Evolutionary conservation across 1,284 basidiomycete species (phyloP), one percentile per base, ranked within the genome.

Genomic region (Microbotryum saponariae): DNA sequence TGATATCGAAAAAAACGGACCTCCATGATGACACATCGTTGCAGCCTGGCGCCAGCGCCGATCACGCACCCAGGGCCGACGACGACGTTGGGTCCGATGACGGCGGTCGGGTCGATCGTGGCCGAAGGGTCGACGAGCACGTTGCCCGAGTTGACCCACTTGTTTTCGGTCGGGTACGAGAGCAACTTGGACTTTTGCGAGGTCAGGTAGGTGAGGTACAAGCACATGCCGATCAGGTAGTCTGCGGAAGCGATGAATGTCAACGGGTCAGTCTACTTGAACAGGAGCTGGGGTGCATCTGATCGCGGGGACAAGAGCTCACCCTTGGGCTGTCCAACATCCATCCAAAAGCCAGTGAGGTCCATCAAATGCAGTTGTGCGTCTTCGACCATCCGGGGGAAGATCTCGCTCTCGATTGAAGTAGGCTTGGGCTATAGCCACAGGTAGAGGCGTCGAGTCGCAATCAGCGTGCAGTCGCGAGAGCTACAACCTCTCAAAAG

Each of bases 321-420:
- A 56, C 53, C 54, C 72, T 81, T 81, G 60, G 79, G 79, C 73
- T 81, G 79, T 61, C 79, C 79, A 48, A 81, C 76, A 70, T 81
- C 79, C 78, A 80, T 80, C 79, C 79, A 81, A 76, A 80, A 80
- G 42, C 79, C 79, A 29, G 76, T 73, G 45, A 81, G 75, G 73
- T 81, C 79, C 72, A 76, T 79, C 18, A 77, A 77, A 73, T 81
- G 79, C 14, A 81, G 75, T 72, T 81, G 78, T 25, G 73, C 70
- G 68, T 80, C 79, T 37, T 73, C 73, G 44, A 78, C 79, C 65
- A 81, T 78, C 27, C 73, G 75, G 31, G 79, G 79, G 79, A 80
- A 80, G 68, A 78, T 76, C 70, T 81, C 79, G 72, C 77, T 78
- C 73, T 81, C 79, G 70, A 81, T 81, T 45, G 79, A 81, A 20